Evolutionary conservation across 2,329 filamentous ascomycete genomes (phyloP).

Genomic region (Xylogone sp.): DNA sequence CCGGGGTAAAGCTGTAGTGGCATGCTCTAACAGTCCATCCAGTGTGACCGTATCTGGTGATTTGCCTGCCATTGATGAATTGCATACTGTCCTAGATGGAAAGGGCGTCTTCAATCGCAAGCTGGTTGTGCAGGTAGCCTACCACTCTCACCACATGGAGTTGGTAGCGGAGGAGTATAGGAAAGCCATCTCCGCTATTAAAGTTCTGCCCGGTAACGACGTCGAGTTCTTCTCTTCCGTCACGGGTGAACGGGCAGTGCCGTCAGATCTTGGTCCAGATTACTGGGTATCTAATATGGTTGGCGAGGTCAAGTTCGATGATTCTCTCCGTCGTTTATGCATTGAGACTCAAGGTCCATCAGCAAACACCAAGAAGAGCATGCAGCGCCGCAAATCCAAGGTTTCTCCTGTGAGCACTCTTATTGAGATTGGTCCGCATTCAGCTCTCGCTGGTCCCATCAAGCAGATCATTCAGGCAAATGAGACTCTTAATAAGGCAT

Average conservation of each 20-base stretch:
- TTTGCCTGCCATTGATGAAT: constrained; percentile 19
- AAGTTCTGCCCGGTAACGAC: not conserved
- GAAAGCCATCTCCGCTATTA: constrained; percentile 10
- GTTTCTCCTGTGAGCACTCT: constrained; percentile 11
- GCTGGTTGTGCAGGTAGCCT: constrained; percentile 26
- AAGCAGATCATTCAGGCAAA: constrained; percentile 32
- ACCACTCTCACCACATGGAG: constrained; percentile 31
- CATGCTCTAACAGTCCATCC: constrained; percentile 29
- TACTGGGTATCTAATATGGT: constrained; percentile 48
- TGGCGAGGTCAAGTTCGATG: constrained; percentile 39
- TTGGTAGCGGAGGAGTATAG: constrained; percentile 22
- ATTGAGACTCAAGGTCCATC: too few species aligned
- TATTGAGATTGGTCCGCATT: constrained; percentile 34
- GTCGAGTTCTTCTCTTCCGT: too few species aligned
- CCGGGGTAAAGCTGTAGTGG: constrained; percentile 27
- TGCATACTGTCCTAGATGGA: constrained; percentile 21
- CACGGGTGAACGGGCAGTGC: too few species aligned
- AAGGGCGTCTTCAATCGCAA: constrained; percentile 24
- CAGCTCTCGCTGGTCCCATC: constrained; percentile 30
- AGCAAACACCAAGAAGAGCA: not conserved
- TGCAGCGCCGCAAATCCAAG: constrained; percentile 3
- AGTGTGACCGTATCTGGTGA: constrained; percentile 29
- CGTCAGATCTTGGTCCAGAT: constrained; percentile 25
- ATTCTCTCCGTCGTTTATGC: constrained; percentile 31
- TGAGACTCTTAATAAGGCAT: too few species aligned